Evolutionary conservation across 2,329 filamentous ascomycete genomes (phyloP), one percentile per base, ranked within the genome.

Genomic region (Neofusicoccum umdonicola): DNA sequence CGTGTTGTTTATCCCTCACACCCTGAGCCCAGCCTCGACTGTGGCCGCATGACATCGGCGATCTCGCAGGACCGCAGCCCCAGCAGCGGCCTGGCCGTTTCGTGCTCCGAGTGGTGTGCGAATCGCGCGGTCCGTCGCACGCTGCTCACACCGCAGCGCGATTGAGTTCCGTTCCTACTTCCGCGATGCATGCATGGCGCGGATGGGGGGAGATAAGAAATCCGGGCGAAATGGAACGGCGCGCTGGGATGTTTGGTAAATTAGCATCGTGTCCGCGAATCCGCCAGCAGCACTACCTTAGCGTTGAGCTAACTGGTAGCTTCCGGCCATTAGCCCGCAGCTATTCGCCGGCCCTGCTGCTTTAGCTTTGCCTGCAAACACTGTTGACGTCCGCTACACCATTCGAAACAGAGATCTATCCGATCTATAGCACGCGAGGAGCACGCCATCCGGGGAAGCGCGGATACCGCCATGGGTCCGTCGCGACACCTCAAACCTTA

Each of bases 11-110:
- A 60, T 34, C 39, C 54, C 41, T 37, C 56, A 37, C 42, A 19
- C 42, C 15, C 15, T 31, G 27, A 44, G 39, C 37, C 19, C 52
- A 44, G 50, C 22, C 56, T 60, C 41, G 56, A 60, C 42, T 17
- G 19, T 35, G 41, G 9, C 56, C 56, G 27, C 56, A 35, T 60
- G 56, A 60, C 56, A 60, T 60, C 56, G 56, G 27, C 56, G 56
- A 60, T 60, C 56, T 34, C 17, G 27, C 41, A 13, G 50, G 27
- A 58, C n/a, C 4, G 22, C n/a, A 19, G 35, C 17, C 13, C 41
- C 27, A 22, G 42, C 31, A 19, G 37, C 27, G 41, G 19, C 15
- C 56, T 37, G n/a, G 34, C 27, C 34, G 3, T 39, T 7, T 31
- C 12, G 4, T 31, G 50, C 15, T 6, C 50, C 47, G 15, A n/a